Base-by-base conservation (phyloP, 2,329 filamentous ascomycete genomes). In the Lasiodiplodia theobromae region DNA sequence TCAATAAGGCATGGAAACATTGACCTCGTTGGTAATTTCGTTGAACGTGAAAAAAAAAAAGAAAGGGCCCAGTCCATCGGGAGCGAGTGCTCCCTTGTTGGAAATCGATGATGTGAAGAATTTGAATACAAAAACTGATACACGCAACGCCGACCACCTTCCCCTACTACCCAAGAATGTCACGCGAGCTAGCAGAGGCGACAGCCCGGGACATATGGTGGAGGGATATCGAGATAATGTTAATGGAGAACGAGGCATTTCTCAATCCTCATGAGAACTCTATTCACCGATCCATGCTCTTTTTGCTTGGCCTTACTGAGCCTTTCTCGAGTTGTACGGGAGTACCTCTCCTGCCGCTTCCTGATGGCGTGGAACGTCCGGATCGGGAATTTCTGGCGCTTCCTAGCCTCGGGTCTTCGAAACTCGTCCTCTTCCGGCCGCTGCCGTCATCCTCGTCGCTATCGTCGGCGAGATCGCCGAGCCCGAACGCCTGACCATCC, bases 401-500 rank as follows among this genome's bases (percentile, higher is more conserved):
- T 10, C 57, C 52, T 12, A 40, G 52, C 40, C 57, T 47, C 5
- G 57, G 57, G 6, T 77, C 74, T 44, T 79, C 78, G 63, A 77
- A 78, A 63, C 76, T 77, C 53, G 76, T 76, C 11, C 77, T 69
- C 74, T 78, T 75, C 49, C 58, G 51, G 69, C 74, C 73, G 5
- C 68, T 72, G 57, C 37, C 74, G 49, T 73, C 77, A 3, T 77
- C 77, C 66, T 82, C 80, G 69, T 83, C 82, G 58, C 78, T 82
- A 57, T 96, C 92, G 72, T 94, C 92, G 2, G 91, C 86, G 49
- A 97, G 83, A 73, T 97, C 93, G 16, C 88, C 88, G 57, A 98
- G 84, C 51, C 92, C 92, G 71, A 96, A 93, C 5, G 87, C 88
- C 51, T 56, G 40, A 52, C 86, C 86, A 54, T 92, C 89, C 77